Conservation (phyloP, 148 eudicot species). For the Rhododendron ferrugineum region DNA sequence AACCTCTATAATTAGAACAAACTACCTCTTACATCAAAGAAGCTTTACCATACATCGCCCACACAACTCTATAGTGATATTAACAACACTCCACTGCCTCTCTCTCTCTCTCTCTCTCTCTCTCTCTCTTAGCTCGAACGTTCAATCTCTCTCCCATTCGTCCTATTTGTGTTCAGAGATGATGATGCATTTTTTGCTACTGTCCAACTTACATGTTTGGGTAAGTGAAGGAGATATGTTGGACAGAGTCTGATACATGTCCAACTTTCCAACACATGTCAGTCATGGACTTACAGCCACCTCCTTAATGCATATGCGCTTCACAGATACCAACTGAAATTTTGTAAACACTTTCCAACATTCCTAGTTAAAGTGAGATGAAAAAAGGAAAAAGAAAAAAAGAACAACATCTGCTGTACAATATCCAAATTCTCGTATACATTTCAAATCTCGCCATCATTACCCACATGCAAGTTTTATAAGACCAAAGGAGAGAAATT, state of each 20-base stretch:
- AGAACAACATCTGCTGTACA: background rate
- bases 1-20: background rate
- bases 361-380: background rate
- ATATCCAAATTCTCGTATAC: background rate
- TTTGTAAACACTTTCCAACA: background rate
- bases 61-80: background rate
- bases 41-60: background rate
- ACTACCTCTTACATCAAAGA: background rate
- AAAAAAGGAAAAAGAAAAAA: background rate
- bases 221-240: background rate
- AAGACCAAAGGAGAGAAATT: conserved; percentile 15
- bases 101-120: background rate
- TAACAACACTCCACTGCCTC: background rate
- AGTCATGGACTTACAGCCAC: background rate
- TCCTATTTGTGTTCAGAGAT: background rate
- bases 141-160: background rate
- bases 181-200: background rate
- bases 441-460: background rate
- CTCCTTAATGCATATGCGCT: background rate
- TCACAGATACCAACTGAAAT: background rate
- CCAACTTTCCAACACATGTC: background rate
- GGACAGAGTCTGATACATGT: background rate
- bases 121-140: background rate
- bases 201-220: background rate
- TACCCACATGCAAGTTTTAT: background rate